Base-by-base conservation (phyloP, 768 basidiomycete species). In the Suillus subalutaceus region DNA sequence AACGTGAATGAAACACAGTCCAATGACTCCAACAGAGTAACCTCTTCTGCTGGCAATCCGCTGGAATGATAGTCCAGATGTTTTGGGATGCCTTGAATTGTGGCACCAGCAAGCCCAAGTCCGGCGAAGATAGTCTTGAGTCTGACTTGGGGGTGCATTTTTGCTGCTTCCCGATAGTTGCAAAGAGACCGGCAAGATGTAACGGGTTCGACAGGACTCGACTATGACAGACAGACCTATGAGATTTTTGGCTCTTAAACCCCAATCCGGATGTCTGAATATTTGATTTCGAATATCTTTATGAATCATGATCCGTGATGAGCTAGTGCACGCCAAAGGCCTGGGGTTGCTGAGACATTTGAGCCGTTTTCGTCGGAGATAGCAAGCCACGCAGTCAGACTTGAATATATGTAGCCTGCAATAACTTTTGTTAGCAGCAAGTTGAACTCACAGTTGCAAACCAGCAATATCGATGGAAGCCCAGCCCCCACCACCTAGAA, bases 401-500 rank as follows among this genome's bases (percentile, higher is more conserved):
- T 20, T 3, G 3, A 6, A 6, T 60, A 60, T 60, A 60, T 56
- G 32, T 20, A 60, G 58, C 26, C 3, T 20, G 12, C 16, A 53
- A 10, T 35, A n/a, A 56, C 35, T 1, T 56, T n/a, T n/a, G 26
- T 13, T 20, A 30, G 16, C 8, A 60, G 40, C 59, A 43, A 10
- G 18, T 30, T 12, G 12, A 32, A 30, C 41, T 43, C 30, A 43
- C 26, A 2, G 26, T 30, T 10, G 26, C 16, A 5, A 26, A 26
- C 23, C 26, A 43, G 18, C 18, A 3, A 13, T 15, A 12, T 56
- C 32, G 6, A 60, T 60, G 59, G 20, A 41, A 6, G 6, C 18
- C 43, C 59, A 60, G 13, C 59, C 59, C 13, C 72, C 74, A 10
- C 72, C 72, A 6, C 62, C 43, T 52, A 75, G 12, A 32, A 30